Percentiles rank a stretch among this genome's conserved stretches.
phyloP scores from a whole-genome alignment of 306 rosid genomes.

The Cyclanthera cordifolia region DNA sequence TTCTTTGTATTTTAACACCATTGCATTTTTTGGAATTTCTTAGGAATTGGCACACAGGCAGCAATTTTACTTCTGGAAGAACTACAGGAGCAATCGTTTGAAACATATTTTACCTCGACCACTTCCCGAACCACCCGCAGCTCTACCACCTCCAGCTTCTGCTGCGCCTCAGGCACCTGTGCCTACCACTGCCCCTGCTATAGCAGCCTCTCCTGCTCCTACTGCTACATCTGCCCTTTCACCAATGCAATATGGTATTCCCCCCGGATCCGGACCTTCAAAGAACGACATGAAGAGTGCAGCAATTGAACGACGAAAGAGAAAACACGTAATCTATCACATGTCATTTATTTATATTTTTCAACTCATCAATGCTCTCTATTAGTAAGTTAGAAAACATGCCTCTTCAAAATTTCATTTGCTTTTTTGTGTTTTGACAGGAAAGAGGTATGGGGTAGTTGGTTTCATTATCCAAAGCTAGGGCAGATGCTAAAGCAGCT shows the following conservation, averaged over 20 bases:
- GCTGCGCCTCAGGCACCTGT: slow-evolving; percentile 42
- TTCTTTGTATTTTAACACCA: background rate
- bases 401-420: slow-evolving; percentile 10
- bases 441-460: slow-evolving; percentile 31
- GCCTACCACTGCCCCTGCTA: slow-evolving; percentile 31
- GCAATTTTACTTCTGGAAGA: slow-evolving; percentile 97
- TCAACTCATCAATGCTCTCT: background rate
- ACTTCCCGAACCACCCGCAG: slow-evolving; percentile 63
- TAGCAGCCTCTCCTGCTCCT: slow-evolving; percentile 34
- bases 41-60: slow-evolving; percentile 93
- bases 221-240: slow-evolving; percentile 33
- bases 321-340: slow-evolving; percentile 37
- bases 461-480: background rate
- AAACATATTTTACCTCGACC: slow-evolving; percentile 82
- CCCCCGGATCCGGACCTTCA: slow-evolving; percentile 45
- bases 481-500: slow-evolving; percentile 1
- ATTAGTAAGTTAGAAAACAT: background rate
- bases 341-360: background rate
- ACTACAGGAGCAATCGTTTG: slow-evolving; percentile 75
- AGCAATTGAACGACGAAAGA: slow-evolving; percentile 68
- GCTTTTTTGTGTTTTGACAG: slow-evolving; percentile 25
- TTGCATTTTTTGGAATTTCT: slow-evolving; percentile 3
- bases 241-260: slow-evolving; percentile 62
- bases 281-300: slow-evolving; percentile 66
- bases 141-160: slow-evolving; percentile 39